Evolutionary conservation across 371 early-diverging fungal species (phyloP), one percentile per base, ranked within the genome.

Genomic region (Mortierella sp.): DNA sequence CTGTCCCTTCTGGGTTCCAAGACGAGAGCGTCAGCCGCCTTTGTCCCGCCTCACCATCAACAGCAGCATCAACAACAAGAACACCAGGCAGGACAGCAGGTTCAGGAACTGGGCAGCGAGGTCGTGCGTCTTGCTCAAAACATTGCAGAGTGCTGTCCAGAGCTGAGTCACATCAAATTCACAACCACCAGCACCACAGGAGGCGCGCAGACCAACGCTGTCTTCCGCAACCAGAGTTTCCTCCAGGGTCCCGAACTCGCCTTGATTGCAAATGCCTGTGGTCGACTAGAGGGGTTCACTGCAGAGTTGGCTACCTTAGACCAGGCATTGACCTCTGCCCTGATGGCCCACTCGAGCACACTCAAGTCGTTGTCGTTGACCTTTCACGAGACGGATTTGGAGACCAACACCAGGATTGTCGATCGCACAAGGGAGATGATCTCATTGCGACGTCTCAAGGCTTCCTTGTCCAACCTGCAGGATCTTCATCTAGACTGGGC

Each of bases 91-190:
- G 68, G 68, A 43, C 63, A 76, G 14, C 60, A 73, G 21, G 29
- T 48, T 58, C 29, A 48, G 54, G 63, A 32, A 24, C n/a, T 43
- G 44, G 76, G 71, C n/a, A 73, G 58, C 24, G 77, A 79, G 43
- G 70, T 83, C 29, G 56, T 70, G 18, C 76, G 79, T 4, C 74
- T 83, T 3, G 76, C 83, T 12, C 60, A 79, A 18, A 83, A 83
- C 46, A 75, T 83, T 51, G 24, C 70, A 38, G 76, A 79, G 63
- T 83, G 83, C 48, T 83, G 83, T n/a, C 79, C 83, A 68, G 83
- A 79, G 38, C 44, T 83, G 21, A 73, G 70, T 0, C 51, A 48
- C 35, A 83, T 83, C 76, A 79, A 76, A 46, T 73, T 83, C 48
- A 68, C 76, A 16, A 68, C 76, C 65, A 71, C 71, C 27, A 32